These are phyloP conservation scores for Ogataea methanolica DNA, from an alignment of 805 yeast genomes.

Conservation along the genomic window DNA sequence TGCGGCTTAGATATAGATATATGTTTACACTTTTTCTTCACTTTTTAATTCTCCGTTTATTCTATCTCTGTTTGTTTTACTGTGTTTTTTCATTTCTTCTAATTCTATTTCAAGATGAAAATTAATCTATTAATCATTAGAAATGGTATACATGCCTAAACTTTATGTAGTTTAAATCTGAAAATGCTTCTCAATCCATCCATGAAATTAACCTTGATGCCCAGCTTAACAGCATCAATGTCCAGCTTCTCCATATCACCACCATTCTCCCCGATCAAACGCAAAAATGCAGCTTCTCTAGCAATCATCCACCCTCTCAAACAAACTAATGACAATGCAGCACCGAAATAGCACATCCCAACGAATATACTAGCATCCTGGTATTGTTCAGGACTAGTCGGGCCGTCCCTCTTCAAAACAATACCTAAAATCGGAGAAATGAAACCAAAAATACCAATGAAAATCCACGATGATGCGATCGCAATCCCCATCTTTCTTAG, in stretches of 20 bases:
- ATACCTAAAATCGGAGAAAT: slow-evolving; percentile 61
- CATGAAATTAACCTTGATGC: slow-evolving; percentile 8
- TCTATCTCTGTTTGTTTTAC: too few relatives aligned
- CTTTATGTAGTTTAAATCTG: slow-evolving; percentile 9
- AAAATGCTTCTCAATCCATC: slow-evolving; percentile 4
- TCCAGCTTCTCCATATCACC: slow-evolving; percentile 1
- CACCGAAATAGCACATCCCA: slow-evolving; percentile 49
- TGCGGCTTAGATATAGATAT: too few relatives aligned
- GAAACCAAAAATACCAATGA: slow-evolving; percentile 46
- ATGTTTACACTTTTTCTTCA: too few relatives aligned
- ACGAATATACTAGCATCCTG: slow-evolving; percentile 52
- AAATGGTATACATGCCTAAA: slow-evolving; percentile 1
- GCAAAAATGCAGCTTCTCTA: slow-evolving; percentile 32
- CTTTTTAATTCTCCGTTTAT: too few relatives aligned
- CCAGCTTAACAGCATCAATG: slow-evolving; percentile 21
- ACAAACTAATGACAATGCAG: slow-evolving; percentile 37
- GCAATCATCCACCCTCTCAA: slow-evolving; percentile 54
- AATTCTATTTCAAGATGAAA: too few relatives aligned
- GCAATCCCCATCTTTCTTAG: slow-evolving; percentile 47
- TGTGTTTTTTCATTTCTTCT: too few relatives aligned
- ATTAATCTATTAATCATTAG: too few relatives aligned
- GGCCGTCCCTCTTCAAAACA: slow-evolving; percentile 36
- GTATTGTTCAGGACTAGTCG: slow-evolving; percentile 42
- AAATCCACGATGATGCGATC: slow-evolving; percentile 44
- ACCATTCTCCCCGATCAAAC: slow-evolving; percentile 5